Evolutionary conservation across 2,329 filamentous ascomycete genomes (phyloP), one percentile per base, ranked within the genome.

Genomic region (Botrytis galanthina): DNA sequence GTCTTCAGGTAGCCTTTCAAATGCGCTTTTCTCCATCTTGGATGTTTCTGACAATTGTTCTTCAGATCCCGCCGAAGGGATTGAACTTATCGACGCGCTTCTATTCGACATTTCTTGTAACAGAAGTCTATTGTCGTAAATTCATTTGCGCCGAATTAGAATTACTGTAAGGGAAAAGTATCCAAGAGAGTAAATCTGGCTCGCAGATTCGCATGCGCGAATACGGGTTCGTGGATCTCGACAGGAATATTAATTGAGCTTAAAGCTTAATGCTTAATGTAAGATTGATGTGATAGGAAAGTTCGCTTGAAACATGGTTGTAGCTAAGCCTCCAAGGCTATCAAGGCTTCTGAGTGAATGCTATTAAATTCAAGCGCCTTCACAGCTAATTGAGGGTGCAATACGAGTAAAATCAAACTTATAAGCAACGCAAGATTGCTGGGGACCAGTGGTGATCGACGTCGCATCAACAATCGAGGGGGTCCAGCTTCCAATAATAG

Each of bases 1-100:
- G 81, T 92, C 90, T 81, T 91, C 88, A 9, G 90, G 90, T 18
- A 92, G 84, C 63, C 83, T 85, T 51, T 87, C 84, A 77, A 91
- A 89, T 48, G 78, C 76, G 2, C 66, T 59, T 2, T 51, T 76
- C 57, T 74, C 70, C 72, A 70, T 75, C n/a, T 12, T 29, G 29
- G 51, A 67, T 37, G 54, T 42, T 18, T 59, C 32, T 44, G 61
- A 29, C 46, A 57, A 72, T 66, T 57, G 70, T n/a, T 59, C n/a
- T 48, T 29, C 61, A 3, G 46, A 67, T 37, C 46, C 46, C 44
- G 54, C n/a, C 35, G 46, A 72, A n/a, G 61, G 66, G 37, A 72
- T 59, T 72, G 70, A 72, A 16, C 37, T 20, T n/a, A 72, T 64
- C n/a, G 61, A 72, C 32, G 37, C 35, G 61, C 70, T 72, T 57